Base-by-base conservation (phyloP, 2,329 filamentous ascomycete species). In the Ambrosiella cleistominuta region DNA sequence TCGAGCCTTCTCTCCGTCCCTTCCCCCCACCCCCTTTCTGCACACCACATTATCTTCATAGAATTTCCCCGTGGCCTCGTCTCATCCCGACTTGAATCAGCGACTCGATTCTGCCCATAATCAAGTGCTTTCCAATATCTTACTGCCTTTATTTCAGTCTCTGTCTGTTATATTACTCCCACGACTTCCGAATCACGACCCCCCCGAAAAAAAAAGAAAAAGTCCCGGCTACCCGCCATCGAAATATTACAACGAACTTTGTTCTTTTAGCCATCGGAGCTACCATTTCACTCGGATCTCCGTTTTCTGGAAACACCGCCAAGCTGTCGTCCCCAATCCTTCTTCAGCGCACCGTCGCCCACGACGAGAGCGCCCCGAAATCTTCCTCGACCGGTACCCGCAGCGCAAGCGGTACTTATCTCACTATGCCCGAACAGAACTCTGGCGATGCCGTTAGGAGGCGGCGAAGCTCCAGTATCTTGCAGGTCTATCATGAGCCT, bases 391-490 rank as follows among this genome's bases (percentile, higher is more conserved):
- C 57, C 27, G 51, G 51, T 45, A 57, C 39, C 17, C 51, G 44
- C 45, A 55, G 35, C 40, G 54, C 51, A 13, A 57, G 82, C 77
- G 72, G 71, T 67, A 69, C 70, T 65, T 75, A 77, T 72, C 72
- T 78, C 73, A 71, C 73, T 67, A 80, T 80, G 80, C 71, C 77
- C 65, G 79, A 83, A 66, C 66, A 65, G 57, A 77, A 78, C 67
- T 57, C 59, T 19, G 52, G 59, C 44, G 82, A 85, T 69, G 75
- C 77, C 64, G 84, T 82, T 64, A 80, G 91, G 71, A 82, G 91
- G 78, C 85, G 93, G 76, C 84, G 93, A 73, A 97, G 93, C 72
- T 96, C 91, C 76, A 97, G 91, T 74, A 83, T 98, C 73, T 74
- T 82, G 65, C 78, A 81, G 69, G 89, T 98, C 73, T 97, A 97